Percentiles rank a stretch among this genome's conserved stretches.
These are phyloP conservation scores for Curvularia sp. DNA, from an alignment of 2,329 filamentous ascomycete genomes.

Conservation along the genomic window DNA sequence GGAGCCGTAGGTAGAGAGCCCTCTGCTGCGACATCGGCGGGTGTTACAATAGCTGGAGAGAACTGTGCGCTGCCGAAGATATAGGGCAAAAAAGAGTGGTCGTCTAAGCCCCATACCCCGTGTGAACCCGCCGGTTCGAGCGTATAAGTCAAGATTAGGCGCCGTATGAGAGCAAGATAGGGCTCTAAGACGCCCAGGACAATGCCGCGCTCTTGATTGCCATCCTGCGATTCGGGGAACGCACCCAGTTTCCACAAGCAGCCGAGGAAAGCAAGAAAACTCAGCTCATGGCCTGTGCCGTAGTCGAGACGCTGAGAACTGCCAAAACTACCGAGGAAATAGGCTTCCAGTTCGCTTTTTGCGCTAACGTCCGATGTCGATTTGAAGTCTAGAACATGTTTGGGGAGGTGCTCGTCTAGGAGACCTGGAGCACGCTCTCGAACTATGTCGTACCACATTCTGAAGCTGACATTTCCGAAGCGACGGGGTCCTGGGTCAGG, in stretches of 20 bases:
- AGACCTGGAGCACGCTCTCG: constrained; percentile 66
- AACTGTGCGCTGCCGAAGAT: constrained; percentile 94
- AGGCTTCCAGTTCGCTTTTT: constrained; percentile 74
- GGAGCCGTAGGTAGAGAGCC: constrained; percentile 75
- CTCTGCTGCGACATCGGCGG: constrained; percentile 71
- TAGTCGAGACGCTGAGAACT: constrained; percentile 91
- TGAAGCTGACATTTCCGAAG: constrained; percentile 92
- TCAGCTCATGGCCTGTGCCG: constrained; percentile 94
- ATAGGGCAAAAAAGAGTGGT: constrained; percentile 93
- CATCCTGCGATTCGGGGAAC: constrained; percentile 67
- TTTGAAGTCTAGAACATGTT: constrained; percentile 53
- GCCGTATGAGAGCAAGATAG: constrained; percentile 82
- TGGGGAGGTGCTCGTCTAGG: constrained; percentile 64
- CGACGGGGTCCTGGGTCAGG: constrained; percentile 85
- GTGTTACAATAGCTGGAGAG: constrained; percentile 71
- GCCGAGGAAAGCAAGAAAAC: constrained; percentile 89
- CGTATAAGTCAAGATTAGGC: constrained; percentile 86
- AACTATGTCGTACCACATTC: constrained; percentile 78
- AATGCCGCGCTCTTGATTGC: constrained; percentile 75
- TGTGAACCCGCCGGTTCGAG: constrained; percentile 95
- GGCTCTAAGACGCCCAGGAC: constrained; percentile 84
- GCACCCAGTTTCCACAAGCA: constrained; percentile 89
- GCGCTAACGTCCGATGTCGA: constrained; percentile 53
- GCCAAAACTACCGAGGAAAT: constrained; percentile 86
- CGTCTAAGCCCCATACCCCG: constrained; percentile 98